phyloP scores from a whole-genome alignment of 116 monocot genomes.

The Papilionanthe hybrid region DNA sequence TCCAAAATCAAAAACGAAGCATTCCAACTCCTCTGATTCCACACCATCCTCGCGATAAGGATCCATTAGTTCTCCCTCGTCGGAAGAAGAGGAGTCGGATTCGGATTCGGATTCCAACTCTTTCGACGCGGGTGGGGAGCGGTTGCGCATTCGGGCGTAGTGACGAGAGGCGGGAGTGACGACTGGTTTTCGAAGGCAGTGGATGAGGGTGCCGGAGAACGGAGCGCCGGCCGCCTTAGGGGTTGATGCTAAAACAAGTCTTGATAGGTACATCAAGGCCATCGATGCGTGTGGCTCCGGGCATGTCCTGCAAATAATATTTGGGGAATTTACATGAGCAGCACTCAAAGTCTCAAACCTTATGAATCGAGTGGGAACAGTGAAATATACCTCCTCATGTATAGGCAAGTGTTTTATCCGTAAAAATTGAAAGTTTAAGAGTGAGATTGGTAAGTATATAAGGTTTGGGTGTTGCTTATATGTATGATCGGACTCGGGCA shows the following conservation, averaged over 20 bases:
- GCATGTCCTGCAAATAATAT: not conserved
- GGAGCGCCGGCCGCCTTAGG: not conserved
- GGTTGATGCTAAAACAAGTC: not conserved
- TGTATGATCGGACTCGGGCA: too few species aligned
- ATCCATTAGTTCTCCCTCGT: not conserved
- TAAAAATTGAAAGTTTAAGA: too few species aligned
- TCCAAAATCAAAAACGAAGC: conserved; percentile 1
- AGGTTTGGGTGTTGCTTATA: too few species aligned
- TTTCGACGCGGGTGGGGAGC: not conserved
- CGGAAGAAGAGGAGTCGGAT: conserved; percentile 5
- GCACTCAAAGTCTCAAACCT: too few species aligned
- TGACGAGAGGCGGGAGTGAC: not conserved
- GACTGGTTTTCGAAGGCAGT: not conserved
- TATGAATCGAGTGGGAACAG: too few species aligned
- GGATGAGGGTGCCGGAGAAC: not conserved
- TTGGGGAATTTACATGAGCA: too few species aligned
- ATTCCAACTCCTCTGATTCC: conserved; percentile 8
- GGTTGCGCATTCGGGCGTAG: conserved; percentile 12
- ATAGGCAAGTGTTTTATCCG: too few species aligned
- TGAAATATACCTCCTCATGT: too few species aligned
- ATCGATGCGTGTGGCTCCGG: not conserved
- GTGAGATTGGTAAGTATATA: too few species aligned
- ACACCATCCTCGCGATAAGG: not conserved
- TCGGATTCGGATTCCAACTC: conserved; percentile 2
- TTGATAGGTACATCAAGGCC: not conserved